phyloP scores from a whole-genome alignment of 768 basidiomycete species.

The Chiua virens region DNA sequence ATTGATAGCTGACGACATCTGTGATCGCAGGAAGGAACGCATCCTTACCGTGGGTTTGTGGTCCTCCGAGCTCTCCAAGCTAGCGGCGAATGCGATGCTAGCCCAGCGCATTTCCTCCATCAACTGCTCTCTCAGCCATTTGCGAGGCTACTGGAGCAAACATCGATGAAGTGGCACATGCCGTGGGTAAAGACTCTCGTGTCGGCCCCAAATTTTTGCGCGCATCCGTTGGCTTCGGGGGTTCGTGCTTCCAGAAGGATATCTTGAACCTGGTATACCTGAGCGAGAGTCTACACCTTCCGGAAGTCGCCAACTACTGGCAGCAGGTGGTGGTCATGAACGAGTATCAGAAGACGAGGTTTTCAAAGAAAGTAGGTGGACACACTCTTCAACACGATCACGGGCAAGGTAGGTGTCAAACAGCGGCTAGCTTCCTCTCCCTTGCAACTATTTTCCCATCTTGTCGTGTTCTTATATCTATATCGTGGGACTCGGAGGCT shows the following conservation, averaged over 20 bases:
- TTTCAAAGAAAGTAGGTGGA: conserved; percentile 96
- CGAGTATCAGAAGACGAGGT: conserved; percentile 96
- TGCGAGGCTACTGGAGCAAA: conserved; percentile 99
- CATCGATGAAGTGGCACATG: conserved; percentile 95
- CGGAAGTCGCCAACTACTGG: conserved; percentile 98
- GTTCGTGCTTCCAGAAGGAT: conserved; percentile 99
- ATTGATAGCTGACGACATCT: not conserved
- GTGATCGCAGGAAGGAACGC: conserved; percentile 52
- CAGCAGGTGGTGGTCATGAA: conserved; percentile 96
- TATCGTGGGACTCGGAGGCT: conserved; percentile 3
- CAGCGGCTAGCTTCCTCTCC: not conserved
- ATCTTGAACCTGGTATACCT: conserved; percentile 99
- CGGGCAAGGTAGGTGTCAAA: conserved; percentile 69
- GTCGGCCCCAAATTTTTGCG: conserved; percentile 95
- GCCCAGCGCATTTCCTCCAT: conserved; percentile 98
- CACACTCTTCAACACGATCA: conserved; percentile 98
- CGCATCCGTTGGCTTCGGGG: conserved; percentile 95
- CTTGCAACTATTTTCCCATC: not conserved
- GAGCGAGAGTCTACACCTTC: conserved; percentile 89
- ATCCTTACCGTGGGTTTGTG: conserved; percentile 96
- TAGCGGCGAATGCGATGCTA: conserved; percentile 99
- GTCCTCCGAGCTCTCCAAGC: conserved; percentile 98
- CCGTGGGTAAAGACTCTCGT: conserved; percentile 90
- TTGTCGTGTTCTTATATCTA: not conserved
- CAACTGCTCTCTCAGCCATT: conserved; percentile 96